phyloP scores from a whole-genome alignment of 371 early-diverging fungal genomes.

The Syncephalastrum sp. region DNA sequence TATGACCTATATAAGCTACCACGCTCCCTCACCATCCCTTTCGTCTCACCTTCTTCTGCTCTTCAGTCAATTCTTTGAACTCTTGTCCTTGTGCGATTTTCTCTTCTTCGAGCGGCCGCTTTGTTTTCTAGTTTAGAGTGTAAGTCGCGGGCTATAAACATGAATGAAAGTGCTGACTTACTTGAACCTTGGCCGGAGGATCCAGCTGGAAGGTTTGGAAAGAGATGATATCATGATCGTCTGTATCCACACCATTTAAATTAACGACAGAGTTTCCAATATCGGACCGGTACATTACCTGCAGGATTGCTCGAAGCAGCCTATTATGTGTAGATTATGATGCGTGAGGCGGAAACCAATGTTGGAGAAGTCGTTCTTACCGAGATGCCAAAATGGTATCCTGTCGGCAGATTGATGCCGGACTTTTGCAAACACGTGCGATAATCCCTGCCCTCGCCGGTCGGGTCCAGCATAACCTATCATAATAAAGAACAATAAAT shows the following conservation, averaged over 20 bases:
- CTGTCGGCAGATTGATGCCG: conserved; percentile 64
- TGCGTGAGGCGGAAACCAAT: neutral
- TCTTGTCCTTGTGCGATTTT: conserved; percentile 57
- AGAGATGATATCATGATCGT: conserved; percentile 79
- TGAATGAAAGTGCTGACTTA: conserved; percentile 15
- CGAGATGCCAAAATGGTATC: conserved; percentile 82
- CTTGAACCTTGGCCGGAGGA: conserved; percentile 54
- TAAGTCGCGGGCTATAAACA: neutral
- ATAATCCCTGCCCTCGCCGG: conserved; percentile 59
- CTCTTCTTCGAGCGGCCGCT: conserved; percentile 63
- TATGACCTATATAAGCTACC: neutral
- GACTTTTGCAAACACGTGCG: conserved; percentile 62
- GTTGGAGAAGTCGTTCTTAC: conserved; percentile 30
- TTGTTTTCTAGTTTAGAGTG: conserved; percentile 24
- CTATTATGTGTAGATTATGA: conserved; percentile 7
- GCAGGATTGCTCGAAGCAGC: conserved; percentile 38
- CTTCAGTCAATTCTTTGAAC: conserved; percentile 48
- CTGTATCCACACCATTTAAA: conserved; percentile 23
- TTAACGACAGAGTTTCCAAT: conserved; percentile 2
- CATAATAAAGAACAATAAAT: neutral
- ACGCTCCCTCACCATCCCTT: neutral
- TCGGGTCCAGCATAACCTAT: conserved; percentile 66
- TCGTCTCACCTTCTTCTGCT: conserved; percentile 40
- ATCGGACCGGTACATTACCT: conserved; percentile 16
- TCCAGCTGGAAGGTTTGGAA: conserved; percentile 77